A percentile compares a stretch with the other conserved stretches of the same genome.
Conservation (phyloP, 176 grass and related monocot species). For the Juncus inflexus region DNA sequence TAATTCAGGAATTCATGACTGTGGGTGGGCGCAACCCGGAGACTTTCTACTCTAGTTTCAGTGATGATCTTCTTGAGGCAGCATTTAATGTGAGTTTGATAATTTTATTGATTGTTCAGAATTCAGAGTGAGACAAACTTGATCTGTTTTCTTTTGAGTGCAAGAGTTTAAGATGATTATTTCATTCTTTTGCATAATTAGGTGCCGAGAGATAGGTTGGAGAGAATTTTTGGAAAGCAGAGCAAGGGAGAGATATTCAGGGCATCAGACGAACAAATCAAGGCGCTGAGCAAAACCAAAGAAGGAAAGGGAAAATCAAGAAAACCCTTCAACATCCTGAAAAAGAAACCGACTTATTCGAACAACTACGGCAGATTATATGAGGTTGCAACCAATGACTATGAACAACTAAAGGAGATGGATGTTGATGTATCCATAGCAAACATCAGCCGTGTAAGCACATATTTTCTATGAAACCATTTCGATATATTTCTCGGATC, state of each 20-base stretch:
- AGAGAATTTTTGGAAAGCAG: constrained; percentile 41
- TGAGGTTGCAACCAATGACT: constrained; percentile 43
- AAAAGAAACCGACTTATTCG: constrained; percentile 30
- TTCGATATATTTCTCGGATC: not conserved
- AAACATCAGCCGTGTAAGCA: constrained; percentile 59
- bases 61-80: constrained; percentile 56
- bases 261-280: constrained; percentile 57
- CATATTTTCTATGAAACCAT: not conserved
- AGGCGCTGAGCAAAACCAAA: constrained; percentile 39
- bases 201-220: constrained; percentile 41
- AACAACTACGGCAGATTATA: constrained; percentile 49
- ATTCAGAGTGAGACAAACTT: too few relatives aligned
- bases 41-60: constrained; percentile 59
- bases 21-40: constrained; percentile 37
- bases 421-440: constrained; percentile 42
- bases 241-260: constrained; percentile 41
- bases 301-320: constrained; percentile 25
- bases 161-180: too few relatives aligned
- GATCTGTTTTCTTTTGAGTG: not conserved
- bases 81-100: constrained; percentile 50
- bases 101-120: too few relatives aligned
- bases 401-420: constrained; percentile 34
- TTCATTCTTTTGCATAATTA: constrained; percentile 2
- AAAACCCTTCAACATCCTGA: constrained; percentile 50
- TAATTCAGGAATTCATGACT: constrained; percentile 45